A percentile compares a stretch with the other conserved stretches of the same genome.
Conservation (phyloP, 768 basidiomycete species). For the Psilocybe cubensis region DNA sequence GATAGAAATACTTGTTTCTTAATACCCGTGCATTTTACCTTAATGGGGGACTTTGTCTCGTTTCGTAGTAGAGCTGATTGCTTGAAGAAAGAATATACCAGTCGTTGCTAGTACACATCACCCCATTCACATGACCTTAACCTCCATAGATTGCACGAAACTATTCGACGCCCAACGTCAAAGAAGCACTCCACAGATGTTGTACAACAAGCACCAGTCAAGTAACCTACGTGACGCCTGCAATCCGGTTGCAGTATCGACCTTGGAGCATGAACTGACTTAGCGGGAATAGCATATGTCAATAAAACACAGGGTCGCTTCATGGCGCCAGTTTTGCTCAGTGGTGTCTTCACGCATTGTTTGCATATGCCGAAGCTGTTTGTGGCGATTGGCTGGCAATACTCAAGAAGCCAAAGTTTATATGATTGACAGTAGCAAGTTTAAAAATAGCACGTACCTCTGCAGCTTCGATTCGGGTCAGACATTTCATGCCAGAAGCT, state of each 20-base stretch:
- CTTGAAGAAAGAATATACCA: no score
- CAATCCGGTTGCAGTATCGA: background rate
- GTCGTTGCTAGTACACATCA: no score
- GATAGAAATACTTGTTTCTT: no score
- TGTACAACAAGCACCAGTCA: background rate
- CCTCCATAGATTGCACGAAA: background rate
- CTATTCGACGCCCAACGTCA: background rate
- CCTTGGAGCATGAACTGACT: no score
- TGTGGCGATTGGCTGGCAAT: background rate
- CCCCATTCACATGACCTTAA: no score
- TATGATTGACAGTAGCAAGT: background rate
- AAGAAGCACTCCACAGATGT: background rate
- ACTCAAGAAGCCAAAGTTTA: background rate
- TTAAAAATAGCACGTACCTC: background rate
- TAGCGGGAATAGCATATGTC: background rate
- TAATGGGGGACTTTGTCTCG: no score
- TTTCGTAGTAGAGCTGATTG: no score
- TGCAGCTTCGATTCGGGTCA: background rate
- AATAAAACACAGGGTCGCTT: background rate
- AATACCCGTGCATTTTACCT: no score
- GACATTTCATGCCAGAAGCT: slow-evolving; percentile 11
- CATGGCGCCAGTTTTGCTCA: background rate
- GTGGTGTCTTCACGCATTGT: background rate
- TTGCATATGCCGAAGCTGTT: background rate
- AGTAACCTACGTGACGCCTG: background rate